Evolutionary conservation across 2,329 filamentous ascomycete genomes (phyloP).

Genomic region (Xylariales sp.): DNA sequence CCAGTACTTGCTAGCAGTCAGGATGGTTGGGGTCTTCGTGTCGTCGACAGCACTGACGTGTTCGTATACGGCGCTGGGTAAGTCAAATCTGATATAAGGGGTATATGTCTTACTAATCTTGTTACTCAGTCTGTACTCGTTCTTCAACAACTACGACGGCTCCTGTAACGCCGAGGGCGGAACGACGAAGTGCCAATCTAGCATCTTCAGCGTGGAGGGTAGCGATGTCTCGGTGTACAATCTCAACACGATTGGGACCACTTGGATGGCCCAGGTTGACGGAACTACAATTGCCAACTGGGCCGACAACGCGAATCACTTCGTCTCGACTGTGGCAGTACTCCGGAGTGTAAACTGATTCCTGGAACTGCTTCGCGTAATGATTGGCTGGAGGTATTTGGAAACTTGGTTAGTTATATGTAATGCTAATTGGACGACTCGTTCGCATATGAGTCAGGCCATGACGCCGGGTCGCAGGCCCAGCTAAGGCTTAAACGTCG

Average conservation of each 20-base stretch:
- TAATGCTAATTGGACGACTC: too few relatives aligned
- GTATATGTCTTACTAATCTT: neutral
- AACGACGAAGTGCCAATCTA: slow-evolving; percentile 40
- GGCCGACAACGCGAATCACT: slow-evolving; percentile 34
- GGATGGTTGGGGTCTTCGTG: slow-evolving; percentile 61
- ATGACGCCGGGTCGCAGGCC: too few relatives aligned
- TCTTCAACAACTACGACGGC: slow-evolving; percentile 60
- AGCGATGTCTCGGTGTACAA: slow-evolving; percentile 34
- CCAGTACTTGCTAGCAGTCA: slow-evolving; percentile 41
- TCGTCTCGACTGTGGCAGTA: slow-evolving; percentile 30
- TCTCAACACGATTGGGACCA: slow-evolving; percentile 40
- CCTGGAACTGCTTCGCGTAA: too few relatives aligned
- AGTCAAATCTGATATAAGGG: slow-evolving; percentile 11
- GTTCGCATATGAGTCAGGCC: too few relatives aligned
- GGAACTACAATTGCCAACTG: slow-evolving; percentile 30
- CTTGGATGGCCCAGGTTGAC: slow-evolving; percentile 34
- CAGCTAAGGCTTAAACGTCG: too few relatives aligned
- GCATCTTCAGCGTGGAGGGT: slow-evolving; percentile 31
- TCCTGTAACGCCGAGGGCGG: slow-evolving; percentile 38
- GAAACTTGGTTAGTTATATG: too few relatives aligned
- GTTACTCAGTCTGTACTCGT: slow-evolving; percentile 49
- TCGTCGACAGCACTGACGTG: slow-evolving; percentile 52
- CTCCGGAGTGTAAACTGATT: too few relatives aligned
- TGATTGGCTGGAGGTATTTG: too few relatives aligned
- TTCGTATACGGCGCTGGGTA: slow-evolving; percentile 57